phyloP scores from a whole-genome alignment of 2,329 filamentous ascomycete genomes.

The Aspergillus phoenicis region DNA sequence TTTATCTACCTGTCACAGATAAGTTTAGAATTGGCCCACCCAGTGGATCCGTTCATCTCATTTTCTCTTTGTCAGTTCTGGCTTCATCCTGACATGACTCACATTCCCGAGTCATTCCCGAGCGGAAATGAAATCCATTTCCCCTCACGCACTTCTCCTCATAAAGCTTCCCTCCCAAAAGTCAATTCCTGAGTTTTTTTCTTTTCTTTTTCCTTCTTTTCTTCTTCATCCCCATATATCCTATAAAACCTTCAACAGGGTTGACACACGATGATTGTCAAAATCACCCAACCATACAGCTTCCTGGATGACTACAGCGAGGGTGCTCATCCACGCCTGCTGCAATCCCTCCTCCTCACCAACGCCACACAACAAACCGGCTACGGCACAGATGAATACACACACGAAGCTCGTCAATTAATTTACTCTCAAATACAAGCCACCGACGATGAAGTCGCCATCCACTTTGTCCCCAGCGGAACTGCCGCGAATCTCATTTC shows the following conservation, averaged over 20 bases:
- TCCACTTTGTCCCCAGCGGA: slow-evolving; percentile 57
- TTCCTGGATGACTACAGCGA: slow-evolving; percentile 58
- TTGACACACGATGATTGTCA: slow-evolving; percentile 12
- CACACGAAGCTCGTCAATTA: slow-evolving; percentile 44
- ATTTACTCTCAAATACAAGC: slow-evolving; percentile 41
- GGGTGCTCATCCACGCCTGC: slow-evolving; percentile 54
- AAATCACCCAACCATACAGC: slow-evolving; percentile 41
- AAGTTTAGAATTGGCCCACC: background rate
- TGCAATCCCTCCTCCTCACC: slow-evolving; percentile 50
- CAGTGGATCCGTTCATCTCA: background rate
- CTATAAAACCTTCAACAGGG: background rate
- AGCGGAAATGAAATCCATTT: background rate
- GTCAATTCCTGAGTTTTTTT: background rate
- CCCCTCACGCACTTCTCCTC: background rate
- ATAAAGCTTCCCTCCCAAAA: background rate
- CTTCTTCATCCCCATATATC: background rate
- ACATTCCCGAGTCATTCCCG: slow-evolving; percentile 1
- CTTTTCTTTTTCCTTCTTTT: background rate
- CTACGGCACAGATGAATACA: slow-evolving; percentile 53
- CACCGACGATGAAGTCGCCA: slow-evolving; percentile 45
- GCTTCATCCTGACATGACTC: background rate
- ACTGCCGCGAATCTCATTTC: slow-evolving; percentile 57
- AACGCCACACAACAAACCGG: slow-evolving; percentile 52
- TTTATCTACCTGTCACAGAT: background rate
- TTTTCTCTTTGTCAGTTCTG: too few species aligned